phyloP scores from a whole-genome alignment of 106 monocot genomes.

The Dioscorea zingiberensis region DNA sequence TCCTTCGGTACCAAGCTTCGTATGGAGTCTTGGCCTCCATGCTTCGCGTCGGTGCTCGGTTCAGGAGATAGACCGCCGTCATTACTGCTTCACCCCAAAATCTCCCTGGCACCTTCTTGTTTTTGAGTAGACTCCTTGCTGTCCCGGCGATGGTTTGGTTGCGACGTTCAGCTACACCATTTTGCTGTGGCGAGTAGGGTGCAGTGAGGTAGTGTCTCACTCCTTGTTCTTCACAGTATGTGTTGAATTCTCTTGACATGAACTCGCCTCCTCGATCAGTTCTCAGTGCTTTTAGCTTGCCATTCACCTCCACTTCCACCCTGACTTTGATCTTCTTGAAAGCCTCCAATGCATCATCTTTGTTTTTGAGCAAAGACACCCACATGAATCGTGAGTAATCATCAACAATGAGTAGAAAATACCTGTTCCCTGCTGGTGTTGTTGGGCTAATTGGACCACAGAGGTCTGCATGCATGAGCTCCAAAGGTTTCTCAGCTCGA shows the following conservation, averaged over 20 bases:
- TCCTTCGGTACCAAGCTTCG: no score
- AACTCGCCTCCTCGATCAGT: slow-evolving; percentile 15
- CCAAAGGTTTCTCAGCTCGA: slow-evolving; percentile 1
- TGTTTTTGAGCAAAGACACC: not conserved
- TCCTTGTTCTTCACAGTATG: no score
- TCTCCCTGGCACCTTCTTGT: not conserved
- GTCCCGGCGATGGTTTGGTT: slow-evolving; percentile 12
- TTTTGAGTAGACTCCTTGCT: no score
- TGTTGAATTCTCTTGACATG: not conserved
- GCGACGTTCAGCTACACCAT: not conserved
- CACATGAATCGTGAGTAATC: slow-evolving; percentile 14
- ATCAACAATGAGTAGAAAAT: slow-evolving; percentile 16
- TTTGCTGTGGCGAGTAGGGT: slow-evolving; percentile 9
- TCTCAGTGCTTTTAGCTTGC: not conserved
- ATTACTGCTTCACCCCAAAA: slow-evolving; percentile 21
- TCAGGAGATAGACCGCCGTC: not conserved
- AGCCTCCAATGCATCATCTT: not conserved
- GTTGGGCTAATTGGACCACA: no score
- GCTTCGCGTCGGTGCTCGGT: no score
- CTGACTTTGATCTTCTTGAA: not conserved
- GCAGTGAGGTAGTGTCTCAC: no score
- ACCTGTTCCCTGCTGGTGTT: no score
- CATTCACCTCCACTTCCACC: not conserved
- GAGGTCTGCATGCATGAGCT: not conserved
- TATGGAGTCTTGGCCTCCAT: no score